A percentile compares a stretch with the other conserved stretches of the same genome.
phyloP scores from a whole-genome alignment of 2,329 filamentous ascomycete genomes.

The Pseudocercospora eumusae region DNA sequence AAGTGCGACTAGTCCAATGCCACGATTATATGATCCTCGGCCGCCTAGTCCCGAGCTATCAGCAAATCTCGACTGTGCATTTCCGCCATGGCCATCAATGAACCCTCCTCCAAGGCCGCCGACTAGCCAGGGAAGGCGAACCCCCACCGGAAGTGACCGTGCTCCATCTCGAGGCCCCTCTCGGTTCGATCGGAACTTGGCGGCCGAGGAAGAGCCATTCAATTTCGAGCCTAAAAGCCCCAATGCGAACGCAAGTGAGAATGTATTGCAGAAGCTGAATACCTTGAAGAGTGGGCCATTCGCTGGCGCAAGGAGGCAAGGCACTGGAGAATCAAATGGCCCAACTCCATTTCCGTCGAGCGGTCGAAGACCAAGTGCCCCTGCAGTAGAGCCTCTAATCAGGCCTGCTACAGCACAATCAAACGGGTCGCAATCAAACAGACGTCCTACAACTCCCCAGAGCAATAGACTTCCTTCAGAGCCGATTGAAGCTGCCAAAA shows the following conservation, averaged over 20 bases:
- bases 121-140: constrained; percentile 33
- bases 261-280: constrained; percentile 60
- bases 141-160: constrained; percentile 31
- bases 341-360: constrained; percentile 6
- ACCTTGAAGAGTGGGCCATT: constrained; percentile 65
- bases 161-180: constrained; percentile 31
- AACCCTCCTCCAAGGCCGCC: constrained; percentile 28
- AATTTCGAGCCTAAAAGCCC: constrained; percentile 48
- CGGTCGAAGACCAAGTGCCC: constrained; percentile 24
- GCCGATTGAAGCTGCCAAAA: constrained; percentile 22
- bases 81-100: constrained; percentile 54
- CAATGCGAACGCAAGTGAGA: constrained; percentile 38
- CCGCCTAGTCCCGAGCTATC: constrained; percentile 47
- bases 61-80: constrained; percentile 53
- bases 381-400: constrained; percentile 10
- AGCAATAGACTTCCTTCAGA: not conserved
- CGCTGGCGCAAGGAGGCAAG: constrained; percentile 42
- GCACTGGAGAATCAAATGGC: constrained; percentile 21
- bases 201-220: constrained; percentile 22
- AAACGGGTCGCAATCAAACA: constrained; percentile 13
- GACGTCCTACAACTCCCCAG: constrained; percentile 15
- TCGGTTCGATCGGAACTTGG: constrained; percentile 25
- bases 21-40: constrained; percentile 35
- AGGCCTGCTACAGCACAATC: constrained; percentile 21
- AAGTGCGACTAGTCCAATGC: constrained; percentile 37